phyloP scores from a whole-genome alignment of 2,329 filamentous ascomycete species.

The Dactylellina drechsleri region DNA sequence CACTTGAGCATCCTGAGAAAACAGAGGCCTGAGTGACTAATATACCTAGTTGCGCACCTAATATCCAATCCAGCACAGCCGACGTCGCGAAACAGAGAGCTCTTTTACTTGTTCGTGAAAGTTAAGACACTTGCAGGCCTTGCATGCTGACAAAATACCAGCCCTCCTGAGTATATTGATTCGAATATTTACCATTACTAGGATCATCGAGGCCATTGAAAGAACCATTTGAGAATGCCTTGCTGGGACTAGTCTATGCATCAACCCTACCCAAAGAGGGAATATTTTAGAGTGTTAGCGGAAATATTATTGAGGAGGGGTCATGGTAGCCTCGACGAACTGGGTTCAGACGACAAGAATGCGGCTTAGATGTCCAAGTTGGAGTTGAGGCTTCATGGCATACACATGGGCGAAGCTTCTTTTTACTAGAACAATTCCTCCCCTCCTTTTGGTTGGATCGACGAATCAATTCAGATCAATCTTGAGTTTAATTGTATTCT shows the following conservation, averaged over 20 bases:
- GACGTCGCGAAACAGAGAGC: no score
- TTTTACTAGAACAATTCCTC: not conserved
- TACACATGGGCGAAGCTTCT: not conserved
- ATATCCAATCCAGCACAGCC: no score
- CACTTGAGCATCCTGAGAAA: no score
- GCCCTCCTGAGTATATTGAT: no score
- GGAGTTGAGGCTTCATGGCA: not conserved
- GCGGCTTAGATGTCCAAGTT: conserved; percentile 1
- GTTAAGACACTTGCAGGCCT: no score
- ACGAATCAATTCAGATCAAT: no score
- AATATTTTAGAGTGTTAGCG: not conserved
- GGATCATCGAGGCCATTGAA: not conserved
- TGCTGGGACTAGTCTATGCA: not conserved
- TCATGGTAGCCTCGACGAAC: not conserved
- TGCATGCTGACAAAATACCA: no score
- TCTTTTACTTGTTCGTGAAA: no score
- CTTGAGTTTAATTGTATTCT: no score
- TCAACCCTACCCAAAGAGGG: not conserved
- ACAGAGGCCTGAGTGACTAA: no score
- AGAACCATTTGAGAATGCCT: not conserved
- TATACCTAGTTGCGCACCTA: no score
- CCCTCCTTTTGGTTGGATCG: not conserved
- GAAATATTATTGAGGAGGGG: not conserved
- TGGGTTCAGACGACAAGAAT: not conserved
- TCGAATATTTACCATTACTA: no score